Evolutionary conservation across 179 eudicot genomes (phyloP).

Genomic region (Heliamphora pulchella): DNA sequence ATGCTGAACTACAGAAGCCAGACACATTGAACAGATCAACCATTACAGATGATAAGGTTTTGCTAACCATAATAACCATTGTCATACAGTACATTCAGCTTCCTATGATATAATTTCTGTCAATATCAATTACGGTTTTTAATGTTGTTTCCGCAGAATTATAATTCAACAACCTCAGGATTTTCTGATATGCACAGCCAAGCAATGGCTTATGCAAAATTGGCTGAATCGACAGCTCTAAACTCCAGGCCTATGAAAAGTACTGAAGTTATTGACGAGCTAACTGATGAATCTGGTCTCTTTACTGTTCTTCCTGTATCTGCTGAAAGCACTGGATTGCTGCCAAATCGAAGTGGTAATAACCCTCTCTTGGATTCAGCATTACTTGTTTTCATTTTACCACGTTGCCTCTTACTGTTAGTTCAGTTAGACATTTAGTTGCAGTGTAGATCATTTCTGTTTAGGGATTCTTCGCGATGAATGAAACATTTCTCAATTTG

Average conservation of each 20-base stretch:
- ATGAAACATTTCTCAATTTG: background rate
- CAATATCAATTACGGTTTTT: background rate
- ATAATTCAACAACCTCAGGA: constrained; percentile 18
- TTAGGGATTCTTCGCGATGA: background rate
- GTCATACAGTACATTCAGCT: background rate
- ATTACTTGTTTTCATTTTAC: background rate
- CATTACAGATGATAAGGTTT: constrained; percentile 15
- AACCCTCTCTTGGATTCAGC: background rate
- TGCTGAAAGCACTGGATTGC: constrained; percentile 73
- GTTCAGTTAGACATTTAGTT: background rate
- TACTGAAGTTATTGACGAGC: constrained; percentile 23
- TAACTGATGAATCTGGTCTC: constrained; percentile 71
- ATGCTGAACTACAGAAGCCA: constrained; percentile 16
- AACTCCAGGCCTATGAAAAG: constrained; percentile 26
- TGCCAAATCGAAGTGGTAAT: constrained; percentile 62
- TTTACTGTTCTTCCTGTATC: constrained; percentile 83
- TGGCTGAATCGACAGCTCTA: constrained; percentile 34
- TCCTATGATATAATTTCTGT: background rate
- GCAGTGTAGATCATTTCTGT: background rate
- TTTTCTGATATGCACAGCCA: constrained; percentile 36
- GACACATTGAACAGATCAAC: constrained; percentile 5
- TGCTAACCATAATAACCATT: background rate
- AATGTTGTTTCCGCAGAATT: constrained; percentile 20
- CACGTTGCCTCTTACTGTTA: background rate
- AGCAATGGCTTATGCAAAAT: constrained; percentile 39